Conservation (phyloP, 2,329 filamentous ascomycete species). For the Colletotrichum viniferum region DNA sequence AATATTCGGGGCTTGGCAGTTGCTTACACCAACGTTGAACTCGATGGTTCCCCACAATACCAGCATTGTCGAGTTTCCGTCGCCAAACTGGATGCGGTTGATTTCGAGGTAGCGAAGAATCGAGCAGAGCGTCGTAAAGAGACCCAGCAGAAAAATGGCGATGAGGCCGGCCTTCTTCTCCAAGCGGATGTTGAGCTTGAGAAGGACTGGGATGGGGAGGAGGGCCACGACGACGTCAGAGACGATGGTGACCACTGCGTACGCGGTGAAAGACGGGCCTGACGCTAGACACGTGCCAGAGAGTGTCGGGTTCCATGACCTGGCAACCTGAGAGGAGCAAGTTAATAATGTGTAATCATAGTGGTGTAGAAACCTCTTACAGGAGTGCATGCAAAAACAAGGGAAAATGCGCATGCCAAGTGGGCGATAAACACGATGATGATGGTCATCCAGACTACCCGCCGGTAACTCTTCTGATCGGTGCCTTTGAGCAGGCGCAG, state of each 20-base stretch:
- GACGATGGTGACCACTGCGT: constrained; percentile 55
- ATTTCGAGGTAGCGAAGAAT: constrained; percentile 58
- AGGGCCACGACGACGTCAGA: constrained; percentile 55
- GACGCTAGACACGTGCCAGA: constrained; percentile 48
- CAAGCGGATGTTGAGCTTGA: constrained; percentile 50
- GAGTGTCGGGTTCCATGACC: constrained; percentile 48
- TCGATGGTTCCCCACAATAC: constrained; percentile 62
- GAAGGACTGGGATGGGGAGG: constrained; percentile 53
- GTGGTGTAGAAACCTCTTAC: constrained; percentile 30
- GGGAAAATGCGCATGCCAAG: constrained; percentile 50
- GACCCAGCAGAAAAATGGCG: constrained; percentile 54
- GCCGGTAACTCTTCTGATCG: constrained; percentile 46
- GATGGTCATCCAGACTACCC: constrained; percentile 49
- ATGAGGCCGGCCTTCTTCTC: constrained; percentile 56
- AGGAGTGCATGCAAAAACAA: constrained; percentile 55
- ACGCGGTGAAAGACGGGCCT: constrained; percentile 54
- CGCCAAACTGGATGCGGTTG: constrained; percentile 50
- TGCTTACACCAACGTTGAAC: constrained; percentile 59
- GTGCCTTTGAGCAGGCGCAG: constrained; percentile 54
- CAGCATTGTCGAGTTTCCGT: constrained; percentile 60
- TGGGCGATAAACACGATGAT: constrained; percentile 48
- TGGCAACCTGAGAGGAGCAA: constrained; percentile 33
- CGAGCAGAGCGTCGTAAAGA: constrained; percentile 61
- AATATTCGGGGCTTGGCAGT: neutral
- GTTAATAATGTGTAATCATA: neutral